A percentile compares a stretch with the other conserved stretches of the same genome.
Conservation (phyloP, 129 eudicot genomes). For the Daucus carota region DNA sequence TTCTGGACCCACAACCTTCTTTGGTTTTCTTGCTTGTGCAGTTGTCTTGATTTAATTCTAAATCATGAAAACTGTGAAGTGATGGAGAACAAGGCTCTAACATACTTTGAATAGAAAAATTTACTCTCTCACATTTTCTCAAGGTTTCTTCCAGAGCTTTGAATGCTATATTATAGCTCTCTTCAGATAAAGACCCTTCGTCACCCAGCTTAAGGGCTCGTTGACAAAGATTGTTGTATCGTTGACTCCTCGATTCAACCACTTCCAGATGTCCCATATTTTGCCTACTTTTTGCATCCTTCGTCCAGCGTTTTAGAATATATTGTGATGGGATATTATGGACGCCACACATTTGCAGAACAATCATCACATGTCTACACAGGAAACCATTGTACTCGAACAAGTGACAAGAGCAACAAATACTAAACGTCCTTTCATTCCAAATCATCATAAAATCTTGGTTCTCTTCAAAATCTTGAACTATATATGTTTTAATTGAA, state of each 20-base stretch:
- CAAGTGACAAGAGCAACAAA: conserved; percentile 28
- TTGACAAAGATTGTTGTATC: conserved; percentile 21
- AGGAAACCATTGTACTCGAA: conserved; percentile 32
- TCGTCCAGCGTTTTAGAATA: conserved; percentile 35
- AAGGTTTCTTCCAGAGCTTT: conserved; percentile 25
- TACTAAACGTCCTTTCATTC: conserved; percentile 21
- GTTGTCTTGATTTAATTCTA: conserved; percentile 19
- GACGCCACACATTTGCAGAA: conserved; percentile 34
- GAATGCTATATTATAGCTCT: conserved; percentile 23
- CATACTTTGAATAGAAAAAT: conserved; percentile 9
- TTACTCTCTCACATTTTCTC: conserved; percentile 24
- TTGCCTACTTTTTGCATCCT: conserved; percentile 29
- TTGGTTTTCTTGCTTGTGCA: conserved; percentile 13
- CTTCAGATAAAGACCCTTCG: conserved; percentile 33
- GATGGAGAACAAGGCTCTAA: conserved; percentile 13
- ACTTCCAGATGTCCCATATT: conserved; percentile 6
- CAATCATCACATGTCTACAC: conserved; percentile 32
- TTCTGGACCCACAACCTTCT: conserved; percentile 5
- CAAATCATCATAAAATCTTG: conserved; percentile 16
- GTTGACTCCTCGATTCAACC: conserved; percentile 17
- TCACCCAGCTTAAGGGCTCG: conserved; percentile 27
- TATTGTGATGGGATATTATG: conserved; percentile 26
- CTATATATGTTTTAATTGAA: conserved; percentile 8
- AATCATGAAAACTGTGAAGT: conserved; percentile 8
- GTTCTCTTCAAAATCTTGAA: conserved; percentile 32